Evolutionary conservation across 305 asterid genomes (phyloP).

Genomic region (Fraxinus albicans): DNA sequence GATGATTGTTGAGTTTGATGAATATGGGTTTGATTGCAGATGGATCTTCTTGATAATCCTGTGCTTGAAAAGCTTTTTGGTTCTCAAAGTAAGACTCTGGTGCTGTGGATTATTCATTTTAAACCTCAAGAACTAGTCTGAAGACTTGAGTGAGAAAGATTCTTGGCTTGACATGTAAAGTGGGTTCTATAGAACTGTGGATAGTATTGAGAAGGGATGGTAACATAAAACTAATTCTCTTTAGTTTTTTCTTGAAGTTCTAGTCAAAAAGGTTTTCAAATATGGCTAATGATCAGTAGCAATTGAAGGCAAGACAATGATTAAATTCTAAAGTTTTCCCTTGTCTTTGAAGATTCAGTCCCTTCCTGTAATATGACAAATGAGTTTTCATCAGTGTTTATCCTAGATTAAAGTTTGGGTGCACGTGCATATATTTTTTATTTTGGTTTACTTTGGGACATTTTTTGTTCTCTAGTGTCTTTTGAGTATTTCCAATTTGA

Average conservation of each 20-base stretch:
- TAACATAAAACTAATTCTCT: background rate
- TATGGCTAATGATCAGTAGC: background rate
- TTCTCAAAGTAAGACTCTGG: constrained; percentile 58
- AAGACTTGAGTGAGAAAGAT: background rate
- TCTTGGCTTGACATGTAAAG: background rate
- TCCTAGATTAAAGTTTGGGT: background rate
- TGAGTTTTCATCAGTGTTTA: background rate
- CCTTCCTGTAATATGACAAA: background rate
- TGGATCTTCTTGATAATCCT: constrained; percentile 72
- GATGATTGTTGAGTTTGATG: constrained; percentile 6
- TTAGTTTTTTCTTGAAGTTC: background rate
- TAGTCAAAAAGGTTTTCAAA: background rate
- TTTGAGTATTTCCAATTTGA: background rate
- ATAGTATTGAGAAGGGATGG: background rate
- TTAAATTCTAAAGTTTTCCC: background rate
- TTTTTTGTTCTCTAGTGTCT: background rate
- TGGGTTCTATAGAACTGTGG: background rate
- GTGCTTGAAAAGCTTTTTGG: constrained; percentile 66
- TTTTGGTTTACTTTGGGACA: background rate
- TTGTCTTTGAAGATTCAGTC: background rate
- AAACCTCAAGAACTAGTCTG: background rate
- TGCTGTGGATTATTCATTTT: background rate
- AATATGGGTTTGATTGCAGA: constrained; percentile 36
- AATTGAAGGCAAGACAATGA: background rate
- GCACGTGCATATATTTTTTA: background rate